phyloP scores from a whole-genome alignment of 441 rosid genomes.

The Gossypium davidsonii region DNA sequence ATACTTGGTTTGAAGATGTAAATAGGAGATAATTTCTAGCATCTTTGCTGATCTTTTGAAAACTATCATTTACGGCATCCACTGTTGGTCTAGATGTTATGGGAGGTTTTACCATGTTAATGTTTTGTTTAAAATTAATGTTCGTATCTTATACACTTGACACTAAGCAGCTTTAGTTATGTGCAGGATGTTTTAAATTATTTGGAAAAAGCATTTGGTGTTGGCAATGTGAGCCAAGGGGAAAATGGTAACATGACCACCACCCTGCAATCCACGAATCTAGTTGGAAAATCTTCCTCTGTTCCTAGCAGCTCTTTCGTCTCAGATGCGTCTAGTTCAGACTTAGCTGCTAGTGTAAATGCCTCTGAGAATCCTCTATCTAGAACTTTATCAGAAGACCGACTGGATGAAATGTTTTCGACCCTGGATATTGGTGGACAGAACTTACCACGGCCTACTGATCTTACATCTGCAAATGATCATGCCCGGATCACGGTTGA shows the following conservation, averaged over 20 bases:
- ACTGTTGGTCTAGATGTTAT: neutral
- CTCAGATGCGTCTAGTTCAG: slow-evolving; percentile 55
- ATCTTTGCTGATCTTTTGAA: neutral
- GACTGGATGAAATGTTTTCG: slow-evolving; percentile 62
- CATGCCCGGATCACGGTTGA: slow-evolving; percentile 47
- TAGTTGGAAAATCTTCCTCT: slow-evolving; percentile 52
- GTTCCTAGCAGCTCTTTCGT: slow-evolving; percentile 48
- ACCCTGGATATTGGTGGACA: slow-evolving; percentile 62
- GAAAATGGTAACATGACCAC: slow-evolving; percentile 51
- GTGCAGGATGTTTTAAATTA: slow-evolving; percentile 71
- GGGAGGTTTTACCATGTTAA: neutral
- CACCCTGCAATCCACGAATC: slow-evolving; percentile 53
- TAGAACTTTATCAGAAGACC: slow-evolving; percentile 73
- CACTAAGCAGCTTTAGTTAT: slow-evolving; percentile 5
- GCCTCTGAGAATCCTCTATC: slow-evolving; percentile 42
- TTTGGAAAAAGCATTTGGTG: slow-evolving; percentile 70
- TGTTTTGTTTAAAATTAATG: neutral
- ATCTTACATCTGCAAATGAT: slow-evolving; percentile 48
- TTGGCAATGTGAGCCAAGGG: slow-evolving; percentile 52
- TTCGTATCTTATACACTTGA: neutral
- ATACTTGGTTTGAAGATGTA: neutral
- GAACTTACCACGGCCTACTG: slow-evolving; percentile 44
- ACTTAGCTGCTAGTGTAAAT: slow-evolving; percentile 41
- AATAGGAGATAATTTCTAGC: neutral
- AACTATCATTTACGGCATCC: neutral